Conservation (phyloP, 2,329 filamentous ascomycete species). For the Diaporthe nobilis region DNA sequence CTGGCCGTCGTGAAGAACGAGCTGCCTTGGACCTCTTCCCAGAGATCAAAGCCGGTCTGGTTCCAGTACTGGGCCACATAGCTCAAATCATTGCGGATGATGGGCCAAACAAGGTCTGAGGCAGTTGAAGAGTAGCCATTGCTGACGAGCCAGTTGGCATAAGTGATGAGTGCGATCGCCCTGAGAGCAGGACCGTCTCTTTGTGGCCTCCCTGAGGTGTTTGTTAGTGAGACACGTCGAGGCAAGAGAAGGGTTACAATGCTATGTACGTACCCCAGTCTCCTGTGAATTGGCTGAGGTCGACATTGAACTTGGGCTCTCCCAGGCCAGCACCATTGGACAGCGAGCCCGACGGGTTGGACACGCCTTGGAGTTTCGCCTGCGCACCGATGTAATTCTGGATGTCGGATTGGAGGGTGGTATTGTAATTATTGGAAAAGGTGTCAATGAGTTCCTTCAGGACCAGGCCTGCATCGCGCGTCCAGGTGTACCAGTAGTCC, state of each 20-base stretch:
- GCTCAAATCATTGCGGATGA: constrained; percentile 81
- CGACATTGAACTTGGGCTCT: constrained; percentile 81
- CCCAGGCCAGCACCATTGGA: constrained; percentile 70
- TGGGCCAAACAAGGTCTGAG: constrained; percentile 74
- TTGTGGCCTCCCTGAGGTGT: constrained; percentile 74
- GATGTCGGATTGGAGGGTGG: constrained; percentile 70
- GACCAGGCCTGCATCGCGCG: constrained; percentile 78
- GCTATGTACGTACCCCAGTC: constrained; percentile 67
- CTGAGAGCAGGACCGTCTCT: constrained; percentile 84
- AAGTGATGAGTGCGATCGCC: constrained; percentile 79
- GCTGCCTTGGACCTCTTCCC: constrained; percentile 84
- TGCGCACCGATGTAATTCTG: constrained; percentile 78
- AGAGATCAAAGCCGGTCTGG: constrained; percentile 75
- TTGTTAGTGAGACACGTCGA: constrained; percentile 23
- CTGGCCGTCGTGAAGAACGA: constrained; percentile 84
- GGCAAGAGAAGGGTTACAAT: no score
- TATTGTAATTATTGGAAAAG: constrained; percentile 72
- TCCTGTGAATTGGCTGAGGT: constrained; percentile 75
- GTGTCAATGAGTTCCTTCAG: constrained; percentile 79
- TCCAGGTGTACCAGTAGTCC: constrained; percentile 84
- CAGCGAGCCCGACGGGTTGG: constrained; percentile 77
- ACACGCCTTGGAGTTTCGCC: constrained; percentile 75
- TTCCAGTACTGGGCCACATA: constrained; percentile 82
- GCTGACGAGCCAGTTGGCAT: constrained; percentile 78
- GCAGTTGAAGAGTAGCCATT: constrained; percentile 75